A percentile compares a stretch with the other conserved stretches of the same genome.
These are phyloP conservation scores for Clavispora fructus DNA, from an alignment of 805 yeast species.

Conservation along the genomic window DNA sequence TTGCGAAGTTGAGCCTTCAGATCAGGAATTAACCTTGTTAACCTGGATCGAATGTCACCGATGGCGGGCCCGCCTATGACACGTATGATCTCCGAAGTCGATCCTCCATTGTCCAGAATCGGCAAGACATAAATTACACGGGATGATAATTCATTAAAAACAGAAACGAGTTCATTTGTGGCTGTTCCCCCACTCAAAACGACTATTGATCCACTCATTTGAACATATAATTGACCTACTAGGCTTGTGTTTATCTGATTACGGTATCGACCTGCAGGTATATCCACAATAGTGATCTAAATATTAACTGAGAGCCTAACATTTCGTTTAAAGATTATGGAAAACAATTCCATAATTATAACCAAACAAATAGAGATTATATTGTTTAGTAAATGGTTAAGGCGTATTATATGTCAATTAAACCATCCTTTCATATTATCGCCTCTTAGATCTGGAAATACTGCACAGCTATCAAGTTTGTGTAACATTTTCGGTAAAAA, in stretches of 20 bases:
- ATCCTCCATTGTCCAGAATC: slow-evolving; percentile 90
- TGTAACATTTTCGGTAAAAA: slow-evolving; percentile 21
- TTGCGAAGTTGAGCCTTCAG: slow-evolving; percentile 31
- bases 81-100: slow-evolving; percentile 81
- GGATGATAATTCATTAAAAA: slow-evolving; percentile 44
- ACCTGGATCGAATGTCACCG: slow-evolving; percentile 83
- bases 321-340: no score
- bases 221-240: not conserved
- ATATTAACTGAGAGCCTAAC: no score
- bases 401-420: no score
- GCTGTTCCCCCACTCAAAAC: slow-evolving; percentile 83
- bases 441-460: no score
- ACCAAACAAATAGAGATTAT: no score
- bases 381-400: no score
- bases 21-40: slow-evolving; percentile 66
- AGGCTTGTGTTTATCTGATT: not conserved
- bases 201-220: slow-evolving; percentile 17
- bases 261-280: not conserved
- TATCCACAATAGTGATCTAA: not conserved
- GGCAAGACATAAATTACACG: slow-evolving; percentile 68
- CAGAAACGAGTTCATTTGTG: slow-evolving; percentile 66
- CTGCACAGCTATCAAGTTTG: not conserved
- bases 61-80: slow-evolving; percentile 94
- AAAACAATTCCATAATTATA: no score
- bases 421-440: no score